Percentiles rank a stretch among this genome's conserved stretches.
Evolutionary conservation across 2,329 filamentous ascomycete genomes (phyloP).

Genomic region (Aureobasidium musti): DNA sequence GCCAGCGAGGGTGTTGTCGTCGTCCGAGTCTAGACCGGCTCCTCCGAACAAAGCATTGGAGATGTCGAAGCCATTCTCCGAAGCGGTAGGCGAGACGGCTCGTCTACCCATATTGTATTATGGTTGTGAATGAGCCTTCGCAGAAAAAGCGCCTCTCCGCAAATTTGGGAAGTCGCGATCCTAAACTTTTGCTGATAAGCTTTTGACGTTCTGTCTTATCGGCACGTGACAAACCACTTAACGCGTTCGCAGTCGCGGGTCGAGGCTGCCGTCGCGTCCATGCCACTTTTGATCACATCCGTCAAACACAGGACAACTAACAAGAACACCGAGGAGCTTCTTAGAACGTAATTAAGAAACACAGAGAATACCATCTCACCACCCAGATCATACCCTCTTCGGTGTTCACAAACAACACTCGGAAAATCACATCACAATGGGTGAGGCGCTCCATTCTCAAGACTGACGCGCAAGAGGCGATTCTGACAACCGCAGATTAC

Average conservation of each 20-base stretch:
- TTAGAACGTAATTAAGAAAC: background rate
- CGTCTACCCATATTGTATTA: constrained; percentile 65
- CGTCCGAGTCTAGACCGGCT: constrained; percentile 59
- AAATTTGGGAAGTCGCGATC: constrained; percentile 25
- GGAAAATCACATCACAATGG: background rate
- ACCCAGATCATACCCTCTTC: too few relatives aligned
- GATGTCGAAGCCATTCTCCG: constrained; percentile 92
- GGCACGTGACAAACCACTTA: background rate
- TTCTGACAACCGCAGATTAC: constrained; percentile 36
- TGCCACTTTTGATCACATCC: constrained; percentile 8
- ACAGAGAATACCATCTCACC: background rate
- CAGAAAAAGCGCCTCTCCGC: constrained; percentile 27
- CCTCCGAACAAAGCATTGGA: constrained; percentile 67
- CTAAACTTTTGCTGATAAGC: constrained; percentile 26
- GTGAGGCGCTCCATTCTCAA: background rate
- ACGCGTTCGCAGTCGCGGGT: background rate
- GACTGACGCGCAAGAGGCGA: background rate
- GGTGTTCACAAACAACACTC: background rate
- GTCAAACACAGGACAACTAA: background rate
- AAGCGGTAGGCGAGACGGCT: constrained; percentile 76
- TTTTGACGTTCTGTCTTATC: background rate
- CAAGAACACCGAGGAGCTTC: background rate
- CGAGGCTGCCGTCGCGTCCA: constrained; percentile 18
- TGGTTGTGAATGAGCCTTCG: constrained; percentile 2
- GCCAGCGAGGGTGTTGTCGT: constrained; percentile 36